phyloP scores from a whole-genome alignment of 768 basidiomycete species.

The Panus rudis region DNA sequence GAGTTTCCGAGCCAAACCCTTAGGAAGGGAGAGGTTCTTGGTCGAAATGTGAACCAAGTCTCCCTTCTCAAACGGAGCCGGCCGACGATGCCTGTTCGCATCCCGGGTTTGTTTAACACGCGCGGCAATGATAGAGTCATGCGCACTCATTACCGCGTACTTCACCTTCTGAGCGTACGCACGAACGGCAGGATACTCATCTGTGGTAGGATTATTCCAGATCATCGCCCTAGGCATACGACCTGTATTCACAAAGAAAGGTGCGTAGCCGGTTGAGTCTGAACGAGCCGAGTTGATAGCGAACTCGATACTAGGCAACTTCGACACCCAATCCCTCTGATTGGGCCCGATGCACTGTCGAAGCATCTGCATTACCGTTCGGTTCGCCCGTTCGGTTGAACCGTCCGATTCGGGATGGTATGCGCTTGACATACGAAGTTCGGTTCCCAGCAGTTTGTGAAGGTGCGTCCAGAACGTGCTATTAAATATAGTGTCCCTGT shows the following conservation, averaged over 20 bases:
- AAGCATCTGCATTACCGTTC: slow-evolving; percentile 11
- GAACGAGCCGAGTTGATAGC: slow-evolving; percentile 29
- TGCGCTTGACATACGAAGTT: slow-evolving; percentile 29
- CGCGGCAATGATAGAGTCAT: slow-evolving; percentile 31
- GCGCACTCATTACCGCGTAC: slow-evolving; percentile 26
- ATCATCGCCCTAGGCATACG: slow-evolving; percentile 19
- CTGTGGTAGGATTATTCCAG: not conserved
- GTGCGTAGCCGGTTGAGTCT: slow-evolving; percentile 28
- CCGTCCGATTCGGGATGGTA: slow-evolving; percentile 30
- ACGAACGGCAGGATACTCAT: slow-evolving; percentile 16
- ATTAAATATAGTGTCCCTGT: slow-evolving; percentile 36
- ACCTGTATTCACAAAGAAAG: slow-evolving; percentile 22
- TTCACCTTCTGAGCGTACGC: slow-evolving; percentile 20
- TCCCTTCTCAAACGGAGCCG: slow-evolving; percentile 14
- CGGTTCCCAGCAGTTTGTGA: slow-evolving; percentile 21
- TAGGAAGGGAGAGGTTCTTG: slow-evolving; percentile 28
- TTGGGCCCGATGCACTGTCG: slow-evolving; percentile 7
- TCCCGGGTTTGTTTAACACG: slow-evolving; percentile 23
- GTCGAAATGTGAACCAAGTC: slow-evolving; percentile 31
- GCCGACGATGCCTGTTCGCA: slow-evolving; percentile 19
- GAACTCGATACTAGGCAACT: slow-evolving; percentile 30
- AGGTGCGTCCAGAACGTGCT: slow-evolving; percentile 36
- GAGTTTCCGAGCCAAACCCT: slow-evolving; percentile 28
- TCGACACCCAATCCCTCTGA: slow-evolving; percentile 24
- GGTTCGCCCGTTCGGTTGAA: slow-evolving; percentile 11